Conservation (phyloP, 2,329 filamentous ascomycete genomes). For the Lomentospora prolificans region DNA sequence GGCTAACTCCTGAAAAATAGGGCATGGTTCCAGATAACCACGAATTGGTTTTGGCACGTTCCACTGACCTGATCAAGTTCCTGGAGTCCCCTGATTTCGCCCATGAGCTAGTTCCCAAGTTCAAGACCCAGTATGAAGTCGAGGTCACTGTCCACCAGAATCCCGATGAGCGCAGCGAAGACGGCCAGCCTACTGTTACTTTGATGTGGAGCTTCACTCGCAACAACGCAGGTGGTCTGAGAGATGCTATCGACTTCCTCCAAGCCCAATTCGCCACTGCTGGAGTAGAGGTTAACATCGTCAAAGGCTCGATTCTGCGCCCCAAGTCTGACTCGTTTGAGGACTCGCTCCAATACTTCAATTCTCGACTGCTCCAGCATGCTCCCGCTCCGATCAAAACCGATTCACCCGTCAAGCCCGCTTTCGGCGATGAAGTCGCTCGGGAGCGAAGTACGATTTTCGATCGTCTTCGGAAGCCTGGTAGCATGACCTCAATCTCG, state of each 20-base stretch:
- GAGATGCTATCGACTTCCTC: conserved; percentile 92
- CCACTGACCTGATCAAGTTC: conserved; percentile 66
- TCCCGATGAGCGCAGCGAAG: conserved; percentile 45
- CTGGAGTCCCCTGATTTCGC: conserved; percentile 74
- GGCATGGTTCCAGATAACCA: conserved; percentile 97
- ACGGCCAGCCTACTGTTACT: conserved; percentile 47
- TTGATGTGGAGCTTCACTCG: conserved; percentile 79
- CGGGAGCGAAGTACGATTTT: conserved; percentile 77
- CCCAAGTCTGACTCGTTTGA: conserved; percentile 98
- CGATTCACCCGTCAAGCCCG: conserved; percentile 80
- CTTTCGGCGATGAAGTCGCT: conserved; percentile 71
- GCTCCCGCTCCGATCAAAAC: conserved; percentile 71
- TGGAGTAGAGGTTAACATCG: conserved; percentile 75
- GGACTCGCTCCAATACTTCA: conserved; percentile 91
- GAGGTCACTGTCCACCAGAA: conserved; percentile 67
- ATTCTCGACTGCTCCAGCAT: conserved; percentile 91
- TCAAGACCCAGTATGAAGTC: conserved; percentile 87
- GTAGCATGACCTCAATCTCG: conserved; percentile 86
- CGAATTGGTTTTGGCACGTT: conserved; percentile 74
- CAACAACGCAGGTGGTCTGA: conserved; percentile 90
- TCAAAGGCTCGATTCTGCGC: conserved; percentile 93
- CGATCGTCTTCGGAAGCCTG: conserved; percentile 86
- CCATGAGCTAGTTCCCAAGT: conserved; percentile 68
- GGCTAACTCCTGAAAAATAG: too few species aligned
- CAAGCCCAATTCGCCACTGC: conserved; percentile 77